Evolutionary conservation across 345 rosid species (phyloP).

Genomic region (Raphanus raphanistrum): DNA sequence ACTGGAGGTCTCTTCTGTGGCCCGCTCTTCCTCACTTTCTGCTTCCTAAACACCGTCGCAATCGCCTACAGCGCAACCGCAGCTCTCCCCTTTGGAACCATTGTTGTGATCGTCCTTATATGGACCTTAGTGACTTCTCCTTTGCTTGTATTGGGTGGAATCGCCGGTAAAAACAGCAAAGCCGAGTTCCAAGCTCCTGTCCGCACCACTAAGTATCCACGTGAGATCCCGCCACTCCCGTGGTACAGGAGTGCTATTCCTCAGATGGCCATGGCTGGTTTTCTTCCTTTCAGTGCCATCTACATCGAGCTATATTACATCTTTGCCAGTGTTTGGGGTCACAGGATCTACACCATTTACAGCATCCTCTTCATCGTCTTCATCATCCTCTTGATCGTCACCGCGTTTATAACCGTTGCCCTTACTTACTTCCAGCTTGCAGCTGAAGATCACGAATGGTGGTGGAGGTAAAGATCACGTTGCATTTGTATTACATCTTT

Average conservation of each 20-base stretch:
- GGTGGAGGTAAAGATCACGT: constrained; percentile 22
- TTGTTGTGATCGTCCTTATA: constrained; percentile 80
- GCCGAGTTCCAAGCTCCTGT: constrained; percentile 92
- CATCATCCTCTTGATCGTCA: constrained; percentile 78
- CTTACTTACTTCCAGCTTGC: constrained; percentile 94
- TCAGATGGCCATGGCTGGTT: constrained; percentile 94
- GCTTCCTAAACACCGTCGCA: constrained; percentile 91
- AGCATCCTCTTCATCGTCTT: constrained; percentile 82
- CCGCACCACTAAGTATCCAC: constrained; percentile 82
- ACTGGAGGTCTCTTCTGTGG: constrained; percentile 93
- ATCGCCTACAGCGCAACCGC: constrained; percentile 83
- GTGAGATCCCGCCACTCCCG: constrained; percentile 83
- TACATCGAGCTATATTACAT: constrained; percentile 89
- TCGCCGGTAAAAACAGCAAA: constrained; percentile 91
- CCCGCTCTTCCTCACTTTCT: constrained; percentile 78
- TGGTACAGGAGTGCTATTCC: constrained; percentile 85
- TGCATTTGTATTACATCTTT: too few species aligned
- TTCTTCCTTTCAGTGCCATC: constrained; percentile 78
- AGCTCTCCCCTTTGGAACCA: constrained; percentile 83
- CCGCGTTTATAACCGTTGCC: constrained; percentile 89
- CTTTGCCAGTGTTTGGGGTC: constrained; percentile 93
- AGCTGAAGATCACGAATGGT: constrained; percentile 49
- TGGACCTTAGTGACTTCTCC: constrained; percentile 89
- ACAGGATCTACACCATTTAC: constrained; percentile 82
- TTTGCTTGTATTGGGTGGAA: constrained; percentile 83